Percentiles rank a stretch among this genome's conserved stretches.
These are phyloP conservation scores for Diaporthe destruens DNA, from an alignment of 2,329 filamentous ascomycete species.

Conservation along the genomic window DNA sequence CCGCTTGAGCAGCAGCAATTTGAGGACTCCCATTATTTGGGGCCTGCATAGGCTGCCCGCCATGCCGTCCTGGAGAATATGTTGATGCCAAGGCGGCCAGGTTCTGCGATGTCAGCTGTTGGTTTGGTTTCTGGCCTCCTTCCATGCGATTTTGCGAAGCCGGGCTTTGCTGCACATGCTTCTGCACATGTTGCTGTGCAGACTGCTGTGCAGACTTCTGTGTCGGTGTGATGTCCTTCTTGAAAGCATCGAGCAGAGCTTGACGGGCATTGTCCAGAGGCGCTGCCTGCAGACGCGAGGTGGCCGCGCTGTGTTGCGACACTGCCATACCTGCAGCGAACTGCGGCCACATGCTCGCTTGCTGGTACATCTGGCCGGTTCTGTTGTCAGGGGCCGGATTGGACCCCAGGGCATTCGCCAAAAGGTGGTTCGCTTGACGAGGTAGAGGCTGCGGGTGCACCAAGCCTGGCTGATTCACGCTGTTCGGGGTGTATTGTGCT, in stretches of 20 bases:
- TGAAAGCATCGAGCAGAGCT: conserved; percentile 61
- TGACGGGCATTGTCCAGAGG: conserved; percentile 58
- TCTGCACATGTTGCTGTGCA: conserved; percentile 17
- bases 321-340: conserved; percentile 25
- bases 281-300: conserved; percentile 42
- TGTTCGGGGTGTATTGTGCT: conserved; percentile 41
- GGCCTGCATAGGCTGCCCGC: conserved; percentile 10
- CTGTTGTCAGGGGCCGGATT: conserved; percentile 24
- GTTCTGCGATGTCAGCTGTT: conserved; percentile 38
- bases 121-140: conserved; percentile 39
- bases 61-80: conserved; percentile 23
- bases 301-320: conserved; percentile 31
- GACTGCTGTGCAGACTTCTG: conserved; percentile 40
- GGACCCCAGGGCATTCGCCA: conserved; percentile 8
- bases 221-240: conserved; percentile 46
- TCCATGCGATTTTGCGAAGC: conserved; percentile 39
- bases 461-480: conserved; percentile 37
- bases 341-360: conserved; percentile 28
- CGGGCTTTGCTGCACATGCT: conserved; percentile 21
- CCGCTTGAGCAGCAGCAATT: conserved; percentile 21
- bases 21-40: conserved; percentile 29
- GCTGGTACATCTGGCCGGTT: conserved; percentile 36
- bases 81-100: conserved; percentile 42
- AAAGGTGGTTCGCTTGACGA: conserved; percentile 37
- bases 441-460: conserved; percentile 44